Conservation (phyloP, 371 early-diverging fungal genomes). For the Actinomucor elegans region DNA sequence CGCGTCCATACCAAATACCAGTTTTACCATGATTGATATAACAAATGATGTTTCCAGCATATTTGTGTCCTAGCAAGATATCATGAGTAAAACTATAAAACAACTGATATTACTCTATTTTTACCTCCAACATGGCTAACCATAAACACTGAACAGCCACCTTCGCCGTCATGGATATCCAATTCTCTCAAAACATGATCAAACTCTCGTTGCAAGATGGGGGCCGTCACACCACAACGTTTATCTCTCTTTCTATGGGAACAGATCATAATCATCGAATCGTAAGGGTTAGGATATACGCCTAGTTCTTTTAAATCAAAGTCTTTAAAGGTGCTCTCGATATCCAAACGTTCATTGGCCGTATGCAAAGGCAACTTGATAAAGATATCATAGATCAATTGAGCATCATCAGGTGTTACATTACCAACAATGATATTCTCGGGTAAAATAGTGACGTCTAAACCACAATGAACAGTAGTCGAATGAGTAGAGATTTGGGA, state of each 20-base stretch:
- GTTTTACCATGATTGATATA: conserved; percentile 54
- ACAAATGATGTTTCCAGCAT: conserved; percentile 76
- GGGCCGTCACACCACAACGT: conserved; percentile 79
- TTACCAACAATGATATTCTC: conserved; percentile 59
- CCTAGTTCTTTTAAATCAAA: conserved; percentile 18
- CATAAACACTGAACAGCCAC: conserved; percentile 52
- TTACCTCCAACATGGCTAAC: conserved; percentile 75
- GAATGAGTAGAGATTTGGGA: conserved; percentile 36
- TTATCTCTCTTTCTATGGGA: conserved; percentile 80
- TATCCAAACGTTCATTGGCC: conserved; percentile 7
- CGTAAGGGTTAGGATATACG: conserved; percentile 47
- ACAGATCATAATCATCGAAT: conserved; percentile 70
- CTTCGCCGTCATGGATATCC: conserved; percentile 56
- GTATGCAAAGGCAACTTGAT: conserved; percentile 38
- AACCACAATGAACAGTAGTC: conserved; percentile 17
- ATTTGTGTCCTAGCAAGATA: conserved; percentile 66
- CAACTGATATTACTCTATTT: not conserved
- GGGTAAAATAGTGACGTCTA: conserved; percentile 53
- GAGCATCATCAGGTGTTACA: conserved; percentile 51
- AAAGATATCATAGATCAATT: conserved; percentile 48
- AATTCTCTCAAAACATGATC: conserved; percentile 56
- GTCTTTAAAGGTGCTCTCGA: conserved; percentile 1
- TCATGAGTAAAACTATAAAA: not conserved
- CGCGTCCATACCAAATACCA: conserved; percentile 71
- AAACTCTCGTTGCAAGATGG: conserved; percentile 70